Percentiles rank a stretch among this genome's conserved stretches.
Conservation (phyloP, 352 stramenopile species). For the Phytophthora pini region DNA sequence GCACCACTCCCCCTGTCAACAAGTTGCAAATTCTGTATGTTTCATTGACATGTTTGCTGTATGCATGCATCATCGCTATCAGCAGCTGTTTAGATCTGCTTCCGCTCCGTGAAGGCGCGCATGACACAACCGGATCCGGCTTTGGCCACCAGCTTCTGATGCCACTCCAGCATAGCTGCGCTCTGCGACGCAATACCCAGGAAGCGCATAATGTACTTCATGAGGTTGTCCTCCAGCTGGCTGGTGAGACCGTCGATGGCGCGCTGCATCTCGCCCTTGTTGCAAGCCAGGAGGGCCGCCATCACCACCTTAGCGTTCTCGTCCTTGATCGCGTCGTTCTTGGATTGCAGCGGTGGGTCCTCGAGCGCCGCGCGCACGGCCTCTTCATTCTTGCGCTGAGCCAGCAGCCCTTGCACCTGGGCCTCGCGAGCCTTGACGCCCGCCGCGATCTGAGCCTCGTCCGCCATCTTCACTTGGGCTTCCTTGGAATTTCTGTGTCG, state of each 20-base stretch:
- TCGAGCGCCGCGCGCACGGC: conserved; percentile 76
- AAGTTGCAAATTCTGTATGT: conserved; percentile 26
- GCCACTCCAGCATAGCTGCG: conserved; percentile 86
- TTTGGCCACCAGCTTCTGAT: conserved; percentile 86
- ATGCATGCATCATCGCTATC: conserved; percentile 1
- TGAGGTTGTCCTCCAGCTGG: conserved; percentile 80
- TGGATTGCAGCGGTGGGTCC: conserved; percentile 72
- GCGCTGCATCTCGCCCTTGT: conserved; percentile 89
- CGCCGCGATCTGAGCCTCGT: conserved; percentile 60
- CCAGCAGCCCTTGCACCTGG: conserved; percentile 75
- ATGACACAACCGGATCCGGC: conserved; percentile 90
- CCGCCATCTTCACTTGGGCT: conserved; percentile 49
- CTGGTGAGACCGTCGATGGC: conserved; percentile 74
- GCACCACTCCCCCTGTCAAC: conserved; percentile 7
- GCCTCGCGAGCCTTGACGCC: conserved; percentile 65
- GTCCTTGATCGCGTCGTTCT: conserved; percentile 68
- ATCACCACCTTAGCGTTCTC: conserved; percentile 86
- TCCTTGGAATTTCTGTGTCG: conserved; percentile 19
- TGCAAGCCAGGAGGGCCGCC: conserved; percentile 75
- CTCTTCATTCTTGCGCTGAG: conserved; percentile 84
- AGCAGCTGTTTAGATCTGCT: conserved; percentile 73
- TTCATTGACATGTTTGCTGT: conserved; percentile 21
- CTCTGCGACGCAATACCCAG: conserved; percentile 79
- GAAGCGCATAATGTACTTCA: conserved; percentile 92
- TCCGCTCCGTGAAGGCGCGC: conserved; percentile 87